Evolutionary conservation across 2,329 filamentous ascomycete genomes (phyloP), one percentile per base, ranked within the genome.

Genomic region (Penicillium nordicum): DNA sequence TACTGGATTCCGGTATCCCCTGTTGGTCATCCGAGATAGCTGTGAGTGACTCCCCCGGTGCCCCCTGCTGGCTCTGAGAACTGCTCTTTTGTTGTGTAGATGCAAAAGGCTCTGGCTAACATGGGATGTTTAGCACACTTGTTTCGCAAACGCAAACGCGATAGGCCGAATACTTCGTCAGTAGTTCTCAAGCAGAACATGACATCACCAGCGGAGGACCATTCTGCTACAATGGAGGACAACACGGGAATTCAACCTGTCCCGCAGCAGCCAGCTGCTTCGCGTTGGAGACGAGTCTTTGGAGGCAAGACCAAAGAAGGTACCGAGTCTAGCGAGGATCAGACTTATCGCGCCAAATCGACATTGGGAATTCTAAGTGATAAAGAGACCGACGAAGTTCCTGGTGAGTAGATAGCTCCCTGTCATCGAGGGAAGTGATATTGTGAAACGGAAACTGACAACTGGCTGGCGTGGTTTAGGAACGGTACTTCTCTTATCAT

Each of bases 291-390:
- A 37, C 58, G 55, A n/a, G 38, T 64, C 18, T 63, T 64, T 51
- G 51, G 60, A 29, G 25, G 29, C 12, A 52, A 57, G 9, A 41
- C 59, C 8, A 41, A 45, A 2, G 29, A 53, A 14, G 37, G 48
- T 10, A 10, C 53, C 4, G 53, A 58, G 11, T 43, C 49, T 10
- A 56, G 57, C 9, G 64, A 67, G 40, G 42, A 64, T 8, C 54
- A 51, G 14, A 63, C 54, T 23, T 73, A 74, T 58, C 70, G 72
- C 32, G 50, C 70, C 29, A 83, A 75, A 68, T 84, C 82, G 76
- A 84, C 78, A 16, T 69, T 96, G 77, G 92, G 92, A n/a, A 89
- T 97, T 27, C 73, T 96, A 61, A 92, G 91, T 67, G 90, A 94
- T 66, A 84, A 78, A 46, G 73, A 87, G 55, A 96, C 92, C 0